These are phyloP conservation scores for Tympanopsis confertula DNA, from an alignment of 2,329 filamentous ascomycete genomes.

Conservation along the genomic window DNA sequence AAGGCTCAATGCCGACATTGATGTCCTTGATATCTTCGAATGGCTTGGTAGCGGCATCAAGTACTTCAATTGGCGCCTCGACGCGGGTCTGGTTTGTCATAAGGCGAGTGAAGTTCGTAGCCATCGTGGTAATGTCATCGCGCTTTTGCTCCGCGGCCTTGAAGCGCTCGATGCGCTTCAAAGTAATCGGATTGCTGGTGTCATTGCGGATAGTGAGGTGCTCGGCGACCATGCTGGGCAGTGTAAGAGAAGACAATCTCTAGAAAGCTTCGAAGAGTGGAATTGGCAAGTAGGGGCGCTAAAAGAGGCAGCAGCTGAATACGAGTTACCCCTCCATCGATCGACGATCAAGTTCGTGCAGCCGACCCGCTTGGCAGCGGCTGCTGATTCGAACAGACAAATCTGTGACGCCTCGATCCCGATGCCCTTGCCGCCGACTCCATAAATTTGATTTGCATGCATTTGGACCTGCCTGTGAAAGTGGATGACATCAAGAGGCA, in stretches of 20 bases:
- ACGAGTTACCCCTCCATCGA: background rate
- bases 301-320: background rate
- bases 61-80: background rate
- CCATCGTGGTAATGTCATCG: background rate
- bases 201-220: background rate
- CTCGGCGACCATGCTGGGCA: background rate
- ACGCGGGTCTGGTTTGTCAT: background rate
- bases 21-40: background rate
- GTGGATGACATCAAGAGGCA: no score
- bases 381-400: no score
- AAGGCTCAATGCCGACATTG: background rate
- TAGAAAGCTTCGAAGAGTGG: no score
- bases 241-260: no score
- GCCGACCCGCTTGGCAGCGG: no score
- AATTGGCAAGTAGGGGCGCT: no score
- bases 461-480: no score
- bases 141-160: background rate
- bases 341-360: no score
- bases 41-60: background rate
- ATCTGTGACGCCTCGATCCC: no score
- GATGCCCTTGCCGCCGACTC: no score
- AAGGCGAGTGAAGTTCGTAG: background rate
- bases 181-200: background rate
- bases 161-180: background rate
- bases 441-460: no score